These are phyloP conservation scores for Raphidocelis subcapitata DNA, from an alignment of 139 green algal genomes.

Conservation along the genomic window DNA sequence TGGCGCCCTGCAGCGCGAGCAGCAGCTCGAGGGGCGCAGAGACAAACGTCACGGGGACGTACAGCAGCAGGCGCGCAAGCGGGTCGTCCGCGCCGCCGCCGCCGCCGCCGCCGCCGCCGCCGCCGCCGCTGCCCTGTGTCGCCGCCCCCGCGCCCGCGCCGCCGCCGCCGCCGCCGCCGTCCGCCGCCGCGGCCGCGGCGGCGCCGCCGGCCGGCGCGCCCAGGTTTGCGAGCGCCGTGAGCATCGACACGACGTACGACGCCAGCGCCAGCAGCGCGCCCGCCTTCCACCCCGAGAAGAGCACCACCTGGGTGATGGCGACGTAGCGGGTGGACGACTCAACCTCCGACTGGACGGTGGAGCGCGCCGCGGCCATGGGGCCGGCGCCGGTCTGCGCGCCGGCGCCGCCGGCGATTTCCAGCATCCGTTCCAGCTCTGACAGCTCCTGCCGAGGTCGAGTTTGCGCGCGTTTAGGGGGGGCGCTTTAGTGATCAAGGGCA, in stretches of 20 bases:
- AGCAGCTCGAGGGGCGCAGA: no score
- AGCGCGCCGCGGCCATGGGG: no score
- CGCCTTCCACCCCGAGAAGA: constrained; percentile 29
- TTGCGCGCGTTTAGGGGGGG: background rate
- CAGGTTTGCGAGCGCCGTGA: no score
- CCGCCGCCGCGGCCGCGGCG: constrained; percentile 16
- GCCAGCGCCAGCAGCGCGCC: constrained; percentile 5
- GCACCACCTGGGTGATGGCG: constrained; percentile 44
- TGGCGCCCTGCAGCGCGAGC: no score
- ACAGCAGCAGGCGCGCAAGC: background rate
- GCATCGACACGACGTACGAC: background rate
- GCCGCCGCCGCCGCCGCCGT: constrained; percentile 19
- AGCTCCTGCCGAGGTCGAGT: constrained; percentile 10
- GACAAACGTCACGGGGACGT: no score
- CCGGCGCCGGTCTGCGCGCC: no score
- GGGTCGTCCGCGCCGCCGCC: background rate
- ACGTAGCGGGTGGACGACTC: constrained; percentile 35
- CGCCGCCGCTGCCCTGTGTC: background rate
- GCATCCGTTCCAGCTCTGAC: constrained; percentile 18
- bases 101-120: background rate
- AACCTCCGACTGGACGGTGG: no score
- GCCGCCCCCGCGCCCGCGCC: background rate
- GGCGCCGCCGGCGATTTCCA: background rate
- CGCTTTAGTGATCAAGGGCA: background rate
- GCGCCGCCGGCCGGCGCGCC: no score